Evolutionary conservation across 1,284 basidiomycete genomes (phyloP), one percentile per base, ranked within the genome.

Genomic region (Melampsora americana): DNA sequence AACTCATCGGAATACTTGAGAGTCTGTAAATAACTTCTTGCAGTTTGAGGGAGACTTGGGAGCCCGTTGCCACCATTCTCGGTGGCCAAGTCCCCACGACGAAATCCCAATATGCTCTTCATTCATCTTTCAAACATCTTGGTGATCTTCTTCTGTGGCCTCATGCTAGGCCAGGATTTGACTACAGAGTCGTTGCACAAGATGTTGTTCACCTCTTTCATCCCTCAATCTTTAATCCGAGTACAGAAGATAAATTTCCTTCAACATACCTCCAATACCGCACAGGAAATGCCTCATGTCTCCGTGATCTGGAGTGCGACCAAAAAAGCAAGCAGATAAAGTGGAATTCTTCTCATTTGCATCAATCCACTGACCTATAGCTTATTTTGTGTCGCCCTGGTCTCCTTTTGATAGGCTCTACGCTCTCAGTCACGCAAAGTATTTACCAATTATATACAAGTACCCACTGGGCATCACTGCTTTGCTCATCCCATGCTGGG

Each of bases 361-460:
- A 42, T 42, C 42, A 14, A 42, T 42, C 14, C 42, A 12, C 42
- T 42, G 42, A 42, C 9, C 42, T 42, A 12, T 12, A 12, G 11
- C 42, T 12, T 42, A 42, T 42, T 12, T n/a, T n/a, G 14, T 42
- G 42, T 42, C 42, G 9, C 53, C 9, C 20, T 28, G 20, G 3
- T 56, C 53, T 56, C 28, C 14, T 56, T n/a, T 23, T 28, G 23
- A 20, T 32, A 66, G 65, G 65, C 65, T n/a, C 30, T 66, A 20
- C 23, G 42, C 42, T 39, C 32, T 23, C 35, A 66, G 23, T 44
- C 39, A 5, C 44, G 65, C 16, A 66, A n/a, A 14, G 39, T 68
- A 9, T 68, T 68, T 30, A 68, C 44, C 11, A 68, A 68, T 68
- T 68, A 68, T 46, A 28, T 68, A 23, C 66, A 68, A 46, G 66